Evolutionary conservation across 2,329 filamentous ascomycete species (phyloP).

Genomic region (Blastomyces parvus): DNA sequence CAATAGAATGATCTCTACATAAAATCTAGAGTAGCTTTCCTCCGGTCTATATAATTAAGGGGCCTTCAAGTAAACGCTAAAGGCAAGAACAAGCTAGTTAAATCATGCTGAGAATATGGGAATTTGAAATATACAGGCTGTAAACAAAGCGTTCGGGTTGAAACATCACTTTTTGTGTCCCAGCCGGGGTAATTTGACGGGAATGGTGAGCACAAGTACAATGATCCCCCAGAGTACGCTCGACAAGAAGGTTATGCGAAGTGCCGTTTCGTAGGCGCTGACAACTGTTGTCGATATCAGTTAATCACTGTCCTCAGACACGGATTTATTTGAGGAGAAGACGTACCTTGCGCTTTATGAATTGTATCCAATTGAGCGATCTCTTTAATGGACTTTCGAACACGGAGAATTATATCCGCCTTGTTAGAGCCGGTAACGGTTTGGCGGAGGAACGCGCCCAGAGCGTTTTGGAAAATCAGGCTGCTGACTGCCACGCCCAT

Average conservation of each 20-base stretch:
- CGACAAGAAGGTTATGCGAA: conserved; percentile 5
- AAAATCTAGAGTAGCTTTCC: background rate
- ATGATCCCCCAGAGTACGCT: background rate
- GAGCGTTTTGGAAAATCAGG: conserved; percentile 61
- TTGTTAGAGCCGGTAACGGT: conserved; percentile 53
- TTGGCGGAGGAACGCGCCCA: conserved; percentile 49
- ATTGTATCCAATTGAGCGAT: conserved; percentile 37
- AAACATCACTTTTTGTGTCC: background rate
- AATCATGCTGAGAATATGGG: background rate
- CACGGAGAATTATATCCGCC: conserved; percentile 40
- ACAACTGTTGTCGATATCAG: background rate
- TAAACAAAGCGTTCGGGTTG: background rate
- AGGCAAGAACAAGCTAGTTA: background rate
- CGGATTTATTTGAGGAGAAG: background rate
- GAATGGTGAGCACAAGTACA: background rate
- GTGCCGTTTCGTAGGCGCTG: conserved; percentile 1
- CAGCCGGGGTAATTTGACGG: conserved; percentile 1
- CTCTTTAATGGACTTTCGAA: conserved; percentile 43
- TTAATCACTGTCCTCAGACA: background rate
- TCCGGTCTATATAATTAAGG: background rate
- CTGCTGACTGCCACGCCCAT: conserved; percentile 62
- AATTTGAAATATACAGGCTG: background rate
- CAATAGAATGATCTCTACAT: background rate
- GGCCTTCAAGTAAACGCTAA: background rate
- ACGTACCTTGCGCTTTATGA: conserved; percentile 40